Evolutionary conservation across 495 filamentous ascomycete species (phyloP).

Genomic region (Hyaloscypha finlandica): DNA sequence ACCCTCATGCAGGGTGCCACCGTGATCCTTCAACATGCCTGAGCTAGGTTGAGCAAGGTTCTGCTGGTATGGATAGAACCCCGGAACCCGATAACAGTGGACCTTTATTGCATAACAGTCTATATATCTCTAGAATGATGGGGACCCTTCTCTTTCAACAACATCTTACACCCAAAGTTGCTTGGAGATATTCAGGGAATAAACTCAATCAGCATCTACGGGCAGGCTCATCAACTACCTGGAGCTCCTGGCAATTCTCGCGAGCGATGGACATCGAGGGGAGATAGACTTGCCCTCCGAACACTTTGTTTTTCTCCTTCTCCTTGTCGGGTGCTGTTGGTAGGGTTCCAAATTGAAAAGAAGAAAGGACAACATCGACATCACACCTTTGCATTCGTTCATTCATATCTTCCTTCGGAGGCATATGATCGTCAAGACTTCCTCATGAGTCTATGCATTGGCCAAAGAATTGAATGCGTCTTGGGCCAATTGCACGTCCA

Average conservation of each 20-base stretch:
- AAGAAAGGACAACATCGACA: too few relatives aligned
- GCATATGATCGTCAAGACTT: background rate
- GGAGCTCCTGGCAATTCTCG: background rate
- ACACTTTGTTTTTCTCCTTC: background rate
- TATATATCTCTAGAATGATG: background rate
- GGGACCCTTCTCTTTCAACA: background rate
- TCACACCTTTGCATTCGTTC: too few relatives aligned
- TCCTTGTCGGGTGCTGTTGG: too few relatives aligned
- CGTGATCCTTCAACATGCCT: background rate
- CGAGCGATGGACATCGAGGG: too few relatives aligned
- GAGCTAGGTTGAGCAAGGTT: background rate
- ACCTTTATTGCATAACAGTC: background rate
- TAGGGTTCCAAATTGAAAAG: too few relatives aligned
- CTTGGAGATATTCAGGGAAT: background rate
- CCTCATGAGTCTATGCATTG: background rate
- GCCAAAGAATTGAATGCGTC: too few relatives aligned
- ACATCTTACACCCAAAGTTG: background rate
- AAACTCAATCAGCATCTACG: background rate
- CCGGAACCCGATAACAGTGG: background rate
- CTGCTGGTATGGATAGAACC: background rate
- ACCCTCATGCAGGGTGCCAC: background rate
- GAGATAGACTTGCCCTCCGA: background rate
- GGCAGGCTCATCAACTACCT: background rate
- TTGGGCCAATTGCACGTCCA: too few relatives aligned
- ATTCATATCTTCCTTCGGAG: too few relatives aligned